These are phyloP conservation scores for Combretum micranthum DNA, from an alignment of 345 rosid genomes.

Conservation along the genomic window DNA sequence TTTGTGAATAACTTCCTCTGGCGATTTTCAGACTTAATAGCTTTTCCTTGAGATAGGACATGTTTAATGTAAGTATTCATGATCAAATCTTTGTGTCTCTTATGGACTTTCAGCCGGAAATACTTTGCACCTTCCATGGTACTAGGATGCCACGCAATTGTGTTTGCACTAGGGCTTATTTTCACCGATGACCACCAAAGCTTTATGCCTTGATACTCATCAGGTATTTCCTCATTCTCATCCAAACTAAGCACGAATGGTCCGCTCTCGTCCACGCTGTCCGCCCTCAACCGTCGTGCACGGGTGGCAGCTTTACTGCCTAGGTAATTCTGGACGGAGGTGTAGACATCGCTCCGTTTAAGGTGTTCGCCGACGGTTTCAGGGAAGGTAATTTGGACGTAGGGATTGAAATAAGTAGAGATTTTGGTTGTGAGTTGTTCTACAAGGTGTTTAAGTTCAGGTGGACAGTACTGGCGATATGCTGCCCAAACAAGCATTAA, in stretches of 20 bases:
- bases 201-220: conserved; percentile 33
- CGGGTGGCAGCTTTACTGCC: conserved; percentile 28
- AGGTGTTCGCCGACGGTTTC: conserved; percentile 35
- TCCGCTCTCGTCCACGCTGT: conserved; percentile 23
- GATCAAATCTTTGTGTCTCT: conserved; percentile 23
- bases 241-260: conserved; percentile 55
- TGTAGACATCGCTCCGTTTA: conserved; percentile 39
- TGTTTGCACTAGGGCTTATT: conserved; percentile 2
- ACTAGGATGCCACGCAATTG: conserved; percentile 13
- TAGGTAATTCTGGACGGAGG: conserved; percentile 46
- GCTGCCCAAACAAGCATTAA: conserved; percentile 40
- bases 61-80: conserved; percentile 24
- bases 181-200: conserved; percentile 42
- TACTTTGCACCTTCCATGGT: conserved; percentile 18
- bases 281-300: conserved; percentile 50
- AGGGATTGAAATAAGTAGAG: conserved; percentile 30
- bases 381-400: conserved; percentile 39
- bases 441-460: conserved; percentile 22
- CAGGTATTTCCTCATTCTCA: conserved; percentile 46
- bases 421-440: conserved; percentile 25
- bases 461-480: conserved; percentile 38
- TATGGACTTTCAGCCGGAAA: conserved; percentile 38
- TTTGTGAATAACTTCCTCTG: conserved; percentile 52
- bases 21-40: conserved; percentile 31
- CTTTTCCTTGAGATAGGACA: conserved; percentile 41